Evolutionary conservation across 129 eudicot genomes (phyloP), one percentile per base, ranked within the genome.

Genomic region (Artemisia argyi): DNA sequence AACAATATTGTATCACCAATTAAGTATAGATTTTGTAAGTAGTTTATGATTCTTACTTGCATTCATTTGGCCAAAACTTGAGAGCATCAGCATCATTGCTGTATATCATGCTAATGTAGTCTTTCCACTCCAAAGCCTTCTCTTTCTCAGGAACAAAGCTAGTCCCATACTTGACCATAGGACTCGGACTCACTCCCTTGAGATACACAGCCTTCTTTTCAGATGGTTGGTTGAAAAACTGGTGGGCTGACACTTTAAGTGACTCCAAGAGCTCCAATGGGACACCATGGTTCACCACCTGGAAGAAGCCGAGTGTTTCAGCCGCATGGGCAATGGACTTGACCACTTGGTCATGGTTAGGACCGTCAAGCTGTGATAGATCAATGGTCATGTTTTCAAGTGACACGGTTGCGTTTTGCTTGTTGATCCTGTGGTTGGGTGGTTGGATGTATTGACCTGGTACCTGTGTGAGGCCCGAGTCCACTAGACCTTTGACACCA

Each of bases 271-370:
- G 69, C 71, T 74, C 83, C 28, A 84, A 1, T 3, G 85, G 80
- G 55, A 80, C 88, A 61, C 83, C 83, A 70, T 84, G 88, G 76
- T 84, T 84, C 60, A 84, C 83, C 74, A 84, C 88, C 61, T 84
- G 88, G 55, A 84, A 80, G 71, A 84, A 84, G 30, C 88, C 88
- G 5, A 84, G 78, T 35, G 82, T 84, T 62, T 84, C 83, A 22
- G 88, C 85, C n/a, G 88, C 88, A 52, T 69, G 62, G 16, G 78
- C 78, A 24, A 84, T 77, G 61, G 82, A 69, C 73, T 73, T 68
- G 44, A 55, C 85, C 73, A 81, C 85, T 61, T 83, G 78, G 42
- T 75, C 81, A 47, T 79, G 79, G 50, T 75, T 60, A 11, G 84
- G 79, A 59, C 83, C 84, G 47, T 83, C 76, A 1, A 83, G 83